Conservation (phyloP, 176 grass and related monocot genomes). For the Poa pratensis region DNA sequence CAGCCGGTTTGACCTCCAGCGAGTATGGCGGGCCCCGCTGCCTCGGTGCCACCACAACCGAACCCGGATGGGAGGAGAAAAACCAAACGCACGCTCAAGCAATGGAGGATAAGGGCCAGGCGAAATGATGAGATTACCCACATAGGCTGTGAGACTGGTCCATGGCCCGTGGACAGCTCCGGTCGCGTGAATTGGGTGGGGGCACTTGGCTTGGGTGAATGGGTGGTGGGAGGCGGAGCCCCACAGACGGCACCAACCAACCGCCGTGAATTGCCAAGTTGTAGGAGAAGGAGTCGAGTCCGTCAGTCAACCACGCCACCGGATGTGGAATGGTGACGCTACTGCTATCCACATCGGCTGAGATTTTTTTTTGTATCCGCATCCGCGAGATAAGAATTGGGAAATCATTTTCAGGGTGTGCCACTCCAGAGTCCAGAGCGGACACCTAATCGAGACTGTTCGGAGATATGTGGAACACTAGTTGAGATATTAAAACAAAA, state of each 20-base stretch:
- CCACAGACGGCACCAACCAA: background rate
- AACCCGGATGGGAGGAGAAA: background rate
- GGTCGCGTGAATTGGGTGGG: too few relatives aligned
- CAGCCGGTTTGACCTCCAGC: slow-evolving; percentile 29
- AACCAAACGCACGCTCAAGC: background rate
- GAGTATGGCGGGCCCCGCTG: background rate
- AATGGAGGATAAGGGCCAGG: background rate
- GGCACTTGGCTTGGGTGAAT: too few relatives aligned
- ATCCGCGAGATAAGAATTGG: slow-evolving; percentile 18
- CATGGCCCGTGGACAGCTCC: too few relatives aligned
- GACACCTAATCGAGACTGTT: too few relatives aligned
- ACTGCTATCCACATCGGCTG: background rate
- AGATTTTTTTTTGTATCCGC: too few relatives aligned
- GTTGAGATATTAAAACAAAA: too few relatives aligned
- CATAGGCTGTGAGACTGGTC: too few relatives aligned
- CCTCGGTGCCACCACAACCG: background rate
- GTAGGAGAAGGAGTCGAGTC: too few relatives aligned
- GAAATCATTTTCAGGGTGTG: background rate
- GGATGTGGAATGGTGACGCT: background rate
- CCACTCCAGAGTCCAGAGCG: background rate
- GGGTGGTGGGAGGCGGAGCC: background rate
- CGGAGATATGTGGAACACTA: too few relatives aligned
- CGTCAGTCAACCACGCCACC: too few relatives aligned
- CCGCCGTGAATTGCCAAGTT: slow-evolving; percentile 20
- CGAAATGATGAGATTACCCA: slow-evolving; percentile 14